Percentiles rank a stretch among this genome's conserved stretches.
Conservation (phyloP, 768 basidiomycete genomes). For the Boletus insuetus region DNA sequence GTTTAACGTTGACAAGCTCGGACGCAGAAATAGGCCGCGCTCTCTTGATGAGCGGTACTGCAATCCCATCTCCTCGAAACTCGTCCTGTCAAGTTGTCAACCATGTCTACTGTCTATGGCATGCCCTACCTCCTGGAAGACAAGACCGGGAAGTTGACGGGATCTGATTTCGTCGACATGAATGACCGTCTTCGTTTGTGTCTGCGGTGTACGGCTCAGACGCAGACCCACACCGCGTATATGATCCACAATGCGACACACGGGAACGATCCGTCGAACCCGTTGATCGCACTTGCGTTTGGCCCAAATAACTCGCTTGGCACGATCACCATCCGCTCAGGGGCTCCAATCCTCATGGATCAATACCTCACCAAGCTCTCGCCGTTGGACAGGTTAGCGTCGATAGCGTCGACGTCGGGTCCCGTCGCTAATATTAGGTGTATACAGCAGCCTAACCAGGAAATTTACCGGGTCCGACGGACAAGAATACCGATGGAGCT, state of each 20-base stretch:
- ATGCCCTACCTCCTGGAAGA: conserved; percentile 67
- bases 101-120: conserved; percentile 43
- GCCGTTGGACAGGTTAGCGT: conserved; percentile 40
- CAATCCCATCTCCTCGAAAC: neutral
- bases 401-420: neutral
- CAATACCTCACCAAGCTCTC: conserved; percentile 48
- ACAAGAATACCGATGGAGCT: conserved; percentile 60
- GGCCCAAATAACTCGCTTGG: conserved; percentile 50
- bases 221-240: conserved; percentile 43
- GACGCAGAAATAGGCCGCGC: conserved; percentile 25
- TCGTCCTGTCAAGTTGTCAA: conserved; percentile 2
- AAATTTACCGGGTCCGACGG: conserved; percentile 60
- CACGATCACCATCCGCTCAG: conserved; percentile 44
- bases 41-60: neutral
- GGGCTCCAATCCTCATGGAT: conserved; percentile 44
- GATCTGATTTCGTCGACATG: conserved; percentile 61
- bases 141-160: conserved; percentile 49
- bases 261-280: conserved; percentile 30
- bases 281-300: conserved; percentile 51
- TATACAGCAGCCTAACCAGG: conserved; percentile 42
- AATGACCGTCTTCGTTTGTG: conserved; percentile 55
- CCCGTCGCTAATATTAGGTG: conserved; percentile 3
- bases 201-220: conserved; percentile 47
- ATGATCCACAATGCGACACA: conserved; percentile 47
- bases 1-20: conserved; percentile 8